Conservation (phyloP, 257 asterid species). For the Gentiana macrophylla region DNA sequence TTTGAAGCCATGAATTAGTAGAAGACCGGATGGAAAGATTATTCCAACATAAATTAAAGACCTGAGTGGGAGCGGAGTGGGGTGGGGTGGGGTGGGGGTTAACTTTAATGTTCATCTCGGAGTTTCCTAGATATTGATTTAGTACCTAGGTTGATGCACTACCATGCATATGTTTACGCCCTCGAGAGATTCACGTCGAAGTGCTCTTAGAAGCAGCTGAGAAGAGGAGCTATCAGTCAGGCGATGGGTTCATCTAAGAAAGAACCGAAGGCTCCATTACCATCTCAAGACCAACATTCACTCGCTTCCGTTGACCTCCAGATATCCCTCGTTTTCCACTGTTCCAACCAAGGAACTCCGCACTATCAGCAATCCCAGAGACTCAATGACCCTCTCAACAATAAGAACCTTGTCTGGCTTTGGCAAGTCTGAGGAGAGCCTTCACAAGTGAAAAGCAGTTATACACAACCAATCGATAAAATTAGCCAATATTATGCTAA, state of each 20-base stretch:
- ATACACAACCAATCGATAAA: neutral
- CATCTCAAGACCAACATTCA: conserved; percentile 87
- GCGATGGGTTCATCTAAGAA: conserved; percentile 90
- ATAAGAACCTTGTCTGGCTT: conserved; percentile 77
- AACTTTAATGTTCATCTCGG: neutral
- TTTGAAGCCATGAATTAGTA: too few species aligned
- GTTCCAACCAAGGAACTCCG: conserved; percentile 86
- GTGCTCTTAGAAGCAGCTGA: conserved; percentile 84
- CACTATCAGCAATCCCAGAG: conserved; percentile 71
- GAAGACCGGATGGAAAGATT: too few species aligned
- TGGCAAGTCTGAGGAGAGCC: conserved; percentile 68
- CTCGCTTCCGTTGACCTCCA: conserved; percentile 94
- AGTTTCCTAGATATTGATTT: neutral
- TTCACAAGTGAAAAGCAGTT: conserved; percentile 23
- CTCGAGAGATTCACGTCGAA: conserved; percentile 90
- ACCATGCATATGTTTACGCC: conserved; percentile 97
- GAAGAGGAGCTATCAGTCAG: conserved; percentile 93
- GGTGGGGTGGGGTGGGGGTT: too few species aligned
- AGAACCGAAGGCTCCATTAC: conserved; percentile 96
- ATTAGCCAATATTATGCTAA: too few species aligned
- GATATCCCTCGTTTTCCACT: conserved; percentile 93
- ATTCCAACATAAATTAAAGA: neutral
- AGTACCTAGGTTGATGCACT: conserved; percentile 92
- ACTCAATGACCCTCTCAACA: conserved; percentile 80
- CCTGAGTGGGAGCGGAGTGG: too few species aligned